Conservation (phyloP, 257 asterid species). For the Marsdenia floribunda region DNA sequence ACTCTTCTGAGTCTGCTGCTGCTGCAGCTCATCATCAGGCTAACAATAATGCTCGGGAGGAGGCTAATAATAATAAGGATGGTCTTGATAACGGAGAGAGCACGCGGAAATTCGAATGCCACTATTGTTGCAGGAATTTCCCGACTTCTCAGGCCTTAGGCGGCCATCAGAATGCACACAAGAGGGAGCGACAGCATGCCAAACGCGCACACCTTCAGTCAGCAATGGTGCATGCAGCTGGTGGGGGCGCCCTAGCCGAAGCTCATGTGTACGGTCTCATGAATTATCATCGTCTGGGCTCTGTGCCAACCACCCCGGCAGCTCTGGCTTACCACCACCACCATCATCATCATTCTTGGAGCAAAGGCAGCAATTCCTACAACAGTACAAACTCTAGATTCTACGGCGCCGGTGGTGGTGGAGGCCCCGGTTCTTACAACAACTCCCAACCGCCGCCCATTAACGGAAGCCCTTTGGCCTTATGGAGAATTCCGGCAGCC, state of each 20-base stretch:
- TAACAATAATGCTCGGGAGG: not conserved
- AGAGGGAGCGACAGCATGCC: conserved; percentile 83
- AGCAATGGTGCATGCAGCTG: conserved; percentile 38
- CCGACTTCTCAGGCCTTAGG: conserved; percentile 95
- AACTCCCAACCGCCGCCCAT: conserved; percentile 35
- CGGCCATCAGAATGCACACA: conserved; percentile 95
- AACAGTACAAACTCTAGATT: conserved; percentile 21
- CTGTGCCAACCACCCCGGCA: conserved; percentile 23
- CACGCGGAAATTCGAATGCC: conserved; percentile 70
- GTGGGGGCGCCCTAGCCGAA: conserved; percentile 22
- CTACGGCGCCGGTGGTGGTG: conserved; percentile 15
- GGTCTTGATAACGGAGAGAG: conserved; percentile 18
- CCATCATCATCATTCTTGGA: conserved; percentile 34
- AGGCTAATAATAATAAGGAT: conserved; percentile 12
- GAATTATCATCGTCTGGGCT: conserved; percentile 40
- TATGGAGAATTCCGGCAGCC: conserved; percentile 49
- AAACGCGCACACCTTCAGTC: conserved; percentile 73
- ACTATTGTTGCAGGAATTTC: conserved; percentile 81
- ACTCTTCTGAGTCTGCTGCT: conserved; percentile 17
- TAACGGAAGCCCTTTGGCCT: conserved; percentile 61
- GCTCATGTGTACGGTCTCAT: conserved; percentile 51
- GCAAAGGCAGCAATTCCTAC: conserved; percentile 5
- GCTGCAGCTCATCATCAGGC: not conserved
- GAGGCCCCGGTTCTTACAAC: not conserved
- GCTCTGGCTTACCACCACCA: conserved; percentile 23